Conservation (phyloP, 139 green algal species). For the Chlamydomonas applanata region DNA sequence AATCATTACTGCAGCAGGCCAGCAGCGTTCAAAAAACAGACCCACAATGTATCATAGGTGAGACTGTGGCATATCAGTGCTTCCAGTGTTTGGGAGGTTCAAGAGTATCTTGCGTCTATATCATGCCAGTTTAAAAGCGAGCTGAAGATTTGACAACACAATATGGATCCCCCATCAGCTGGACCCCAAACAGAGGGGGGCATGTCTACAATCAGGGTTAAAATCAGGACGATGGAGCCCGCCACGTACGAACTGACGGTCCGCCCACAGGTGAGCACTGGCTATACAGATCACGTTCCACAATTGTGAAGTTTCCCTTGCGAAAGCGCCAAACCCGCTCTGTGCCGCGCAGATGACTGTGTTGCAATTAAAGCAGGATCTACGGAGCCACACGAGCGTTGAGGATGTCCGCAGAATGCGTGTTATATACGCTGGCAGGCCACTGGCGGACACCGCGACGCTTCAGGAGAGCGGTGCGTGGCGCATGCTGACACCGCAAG, state of each 20-base stretch:
- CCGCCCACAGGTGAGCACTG: not conserved
- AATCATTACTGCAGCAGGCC: too few relatives aligned
- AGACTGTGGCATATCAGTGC: too few relatives aligned
- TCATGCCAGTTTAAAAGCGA: too few relatives aligned
- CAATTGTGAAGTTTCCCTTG: too few relatives aligned
- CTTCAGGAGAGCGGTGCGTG: constrained; percentile 12
- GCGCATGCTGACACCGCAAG: not conserved
- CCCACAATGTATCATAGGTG: too few relatives aligned
- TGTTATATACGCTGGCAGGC: constrained; percentile 11
- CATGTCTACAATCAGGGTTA: constrained; percentile 9
- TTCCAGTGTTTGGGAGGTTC: too few relatives aligned
- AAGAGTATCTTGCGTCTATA: too few relatives aligned
- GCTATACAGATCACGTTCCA: not conserved
- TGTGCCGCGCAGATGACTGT: constrained; percentile 29
- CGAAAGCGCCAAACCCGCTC: not conserved
- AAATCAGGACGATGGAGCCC: constrained; percentile 40
- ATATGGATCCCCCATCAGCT: too few relatives aligned
- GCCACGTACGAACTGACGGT: constrained; percentile 32
- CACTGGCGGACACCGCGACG: not conserved
- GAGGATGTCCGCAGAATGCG: constrained; percentile 1
- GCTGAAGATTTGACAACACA: too few relatives aligned
- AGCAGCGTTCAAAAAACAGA: too few relatives aligned
- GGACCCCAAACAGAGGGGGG: not conserved
- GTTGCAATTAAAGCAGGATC: constrained; percentile 33
- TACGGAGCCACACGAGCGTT: constrained; percentile 5